phyloP scores from a whole-genome alignment of 805 yeast species.

The Suhomyces kilbournensis region DNA sequence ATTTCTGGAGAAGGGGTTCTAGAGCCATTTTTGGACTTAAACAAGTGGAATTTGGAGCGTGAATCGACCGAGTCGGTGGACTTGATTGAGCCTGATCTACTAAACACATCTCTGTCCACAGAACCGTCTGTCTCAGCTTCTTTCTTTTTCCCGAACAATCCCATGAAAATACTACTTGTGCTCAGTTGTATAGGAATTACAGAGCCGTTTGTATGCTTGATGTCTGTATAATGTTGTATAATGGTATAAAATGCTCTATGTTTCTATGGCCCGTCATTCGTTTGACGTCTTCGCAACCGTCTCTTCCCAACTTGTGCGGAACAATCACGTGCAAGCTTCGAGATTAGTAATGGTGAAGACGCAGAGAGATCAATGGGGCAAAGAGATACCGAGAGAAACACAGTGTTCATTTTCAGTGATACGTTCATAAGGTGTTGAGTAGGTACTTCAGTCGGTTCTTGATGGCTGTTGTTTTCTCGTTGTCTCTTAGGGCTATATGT shows the following conservation, averaged over 20 bases:
- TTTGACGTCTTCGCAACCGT: not conserved
- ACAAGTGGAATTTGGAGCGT: conserved; percentile 1
- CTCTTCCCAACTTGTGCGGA: not conserved
- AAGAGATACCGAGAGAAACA: no score
- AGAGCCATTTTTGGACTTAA: not conserved
- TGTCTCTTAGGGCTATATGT: not conserved
- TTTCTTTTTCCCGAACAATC: not conserved
- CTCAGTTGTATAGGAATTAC: not conserved
- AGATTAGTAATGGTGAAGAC: not conserved
- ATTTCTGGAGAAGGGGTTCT: not conserved
- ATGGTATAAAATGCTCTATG: not conserved
- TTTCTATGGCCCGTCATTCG: not conserved
- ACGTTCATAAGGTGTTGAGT: no score
- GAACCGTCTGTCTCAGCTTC: not conserved
- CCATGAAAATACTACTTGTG: not conserved
- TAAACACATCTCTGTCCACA: not conserved
- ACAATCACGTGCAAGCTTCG: not conserved
- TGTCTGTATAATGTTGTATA: not conserved
- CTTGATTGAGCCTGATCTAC: conserved; percentile 4
- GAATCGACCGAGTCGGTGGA: conserved; percentile 3
- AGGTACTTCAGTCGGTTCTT: no score
- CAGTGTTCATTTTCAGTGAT: not conserved
- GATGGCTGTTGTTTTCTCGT: not conserved
- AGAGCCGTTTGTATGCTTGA: not conserved
- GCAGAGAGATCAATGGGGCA: not conserved